Evolutionary conservation across 148 eudicot genomes (phyloP).

Genomic region (Camellia sinensis): DNA sequence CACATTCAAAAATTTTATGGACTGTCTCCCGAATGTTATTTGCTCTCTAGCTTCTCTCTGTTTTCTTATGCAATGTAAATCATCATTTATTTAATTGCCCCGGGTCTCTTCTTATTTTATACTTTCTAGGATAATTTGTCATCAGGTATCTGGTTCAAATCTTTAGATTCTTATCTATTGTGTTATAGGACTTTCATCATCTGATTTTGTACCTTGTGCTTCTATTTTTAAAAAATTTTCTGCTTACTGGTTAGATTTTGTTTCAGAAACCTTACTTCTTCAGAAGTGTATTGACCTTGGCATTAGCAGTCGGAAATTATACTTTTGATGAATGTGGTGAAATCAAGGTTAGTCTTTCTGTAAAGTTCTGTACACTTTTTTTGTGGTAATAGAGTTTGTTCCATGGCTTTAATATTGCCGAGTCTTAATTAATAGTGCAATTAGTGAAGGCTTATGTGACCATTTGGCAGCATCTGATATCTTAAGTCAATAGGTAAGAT

Average conservation of each 20-base stretch:
- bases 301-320: slow-evolving; percentile 45
- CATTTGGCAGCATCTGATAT: background rate
- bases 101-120: background rate
- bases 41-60: slow-evolving; percentile 3
- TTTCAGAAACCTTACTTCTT: slow-evolving; percentile 67
- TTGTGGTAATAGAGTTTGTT: slow-evolving; percentile 8
- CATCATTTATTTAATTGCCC: background rate
- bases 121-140: background rate
- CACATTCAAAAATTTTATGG: background rate
- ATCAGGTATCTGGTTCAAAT: background rate
- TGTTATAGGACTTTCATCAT: background rate
- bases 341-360: slow-evolving; percentile 47
- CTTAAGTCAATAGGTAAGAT: background rate
- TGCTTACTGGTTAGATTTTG: background rate
- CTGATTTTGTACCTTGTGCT: background rate
- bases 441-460: background rate
- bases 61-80: slow-evolving; percentile 15
- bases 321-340: slow-evolving; percentile 43
- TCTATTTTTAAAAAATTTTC: background rate
- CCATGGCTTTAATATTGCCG: background rate
- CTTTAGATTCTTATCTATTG: background rate
- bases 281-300: slow-evolving; percentile 53
- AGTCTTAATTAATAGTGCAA: background rate
- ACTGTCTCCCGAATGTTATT: background rate
- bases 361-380: background rate